These are phyloP conservation scores for Deuterostichococcus epilithicus DNA, from an alignment of 139 green algal genomes.

Conservation along the genomic window DNA sequence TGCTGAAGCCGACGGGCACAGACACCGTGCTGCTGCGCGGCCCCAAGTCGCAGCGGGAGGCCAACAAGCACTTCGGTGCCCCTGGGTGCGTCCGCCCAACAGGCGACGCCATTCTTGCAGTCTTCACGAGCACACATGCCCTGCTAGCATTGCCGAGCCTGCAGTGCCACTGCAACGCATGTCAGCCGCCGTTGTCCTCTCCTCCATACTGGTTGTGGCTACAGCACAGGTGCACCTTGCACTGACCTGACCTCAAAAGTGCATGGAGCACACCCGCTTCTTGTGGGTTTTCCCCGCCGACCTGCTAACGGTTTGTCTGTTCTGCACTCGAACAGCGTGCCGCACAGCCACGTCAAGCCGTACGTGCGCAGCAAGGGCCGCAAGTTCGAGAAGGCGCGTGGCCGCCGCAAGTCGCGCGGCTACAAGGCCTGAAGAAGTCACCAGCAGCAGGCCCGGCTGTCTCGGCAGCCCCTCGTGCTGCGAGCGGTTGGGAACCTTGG, in stretches of 20 bases:
- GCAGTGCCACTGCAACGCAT: too few relatives aligned
- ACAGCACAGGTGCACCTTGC: background rate
- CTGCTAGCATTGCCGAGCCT: too few relatives aligned
- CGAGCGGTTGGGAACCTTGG: too few relatives aligned
- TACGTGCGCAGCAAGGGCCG: constrained; percentile 95
- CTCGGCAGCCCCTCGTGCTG: too few relatives aligned
- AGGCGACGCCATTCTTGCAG: too few relatives aligned
- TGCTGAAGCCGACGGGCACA: constrained; percentile 86
- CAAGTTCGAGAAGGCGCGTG: constrained; percentile 99
- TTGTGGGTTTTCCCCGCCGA: background rate
- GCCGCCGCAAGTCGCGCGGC: constrained; percentile 83
- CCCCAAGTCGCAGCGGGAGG: constrained; percentile 92
- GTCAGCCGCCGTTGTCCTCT: too few relatives aligned
- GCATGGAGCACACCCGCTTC: too few relatives aligned
- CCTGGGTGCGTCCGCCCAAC: constrained; percentile 40
- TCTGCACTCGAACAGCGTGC: constrained; percentile 59
- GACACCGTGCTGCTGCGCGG: constrained; percentile 92
- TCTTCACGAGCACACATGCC: too few relatives aligned
- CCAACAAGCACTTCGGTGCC: constrained; percentile 95
- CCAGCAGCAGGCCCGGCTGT: too few relatives aligned
- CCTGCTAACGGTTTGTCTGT: background rate
- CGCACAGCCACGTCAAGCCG: constrained; percentile 84
- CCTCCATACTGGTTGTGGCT: too few relatives aligned
- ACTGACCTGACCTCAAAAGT: too few relatives aligned
- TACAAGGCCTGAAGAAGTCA: constrained; percentile 99